Base-by-base conservation (phyloP, 2,329 filamentous ascomycete species). In the Atkinsonella hypoxylon region DNA sequence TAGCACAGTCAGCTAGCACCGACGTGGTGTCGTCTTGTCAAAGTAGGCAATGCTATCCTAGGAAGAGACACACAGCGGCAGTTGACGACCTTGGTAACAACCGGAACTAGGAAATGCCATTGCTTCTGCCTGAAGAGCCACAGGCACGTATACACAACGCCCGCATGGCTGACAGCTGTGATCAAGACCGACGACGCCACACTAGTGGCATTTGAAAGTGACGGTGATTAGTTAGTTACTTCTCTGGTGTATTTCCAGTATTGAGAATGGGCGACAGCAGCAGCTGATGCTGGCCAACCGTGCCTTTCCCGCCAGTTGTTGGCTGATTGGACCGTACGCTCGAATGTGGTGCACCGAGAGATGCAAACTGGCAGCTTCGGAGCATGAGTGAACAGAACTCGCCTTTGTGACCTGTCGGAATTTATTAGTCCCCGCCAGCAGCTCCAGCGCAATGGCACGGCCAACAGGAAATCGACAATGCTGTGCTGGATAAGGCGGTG, bases 331-430 rank as follows among this genome's bases (percentile, higher is more conserved):
- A 44, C 11, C n/a, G 12, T 43, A 31, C 34, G 43, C 26, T 12
- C 22, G 15, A 4, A 34, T n/a, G 38, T 26, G 11, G 15, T 17
- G 32, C 15, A 15, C 7, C 2, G 6, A 36, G 34, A 30, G 32
- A 48, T 7, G 9, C 36, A 30, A 48, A 45, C 22, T 11, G 42
- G 42, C 41, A 46, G 18, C 20, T 11, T 31, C 46, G 38, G 39
- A 10, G 26, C 45, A 42, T 47, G 38, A 36, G 20, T 20, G 18
- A 49, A 42, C 22, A n/a, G 18, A 49, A 42, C 22, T 49, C 48
- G 34, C 46, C 43, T 49, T 52, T 52, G 41, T 52, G 50, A 49
- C 42, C 4, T 36, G 50, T 49, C 46, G 36, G 17, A 45, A 45
- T 44, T 15, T n/a, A 26, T 17, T 22, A 40, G 17, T 38, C 34